Evolutionary conservation across 352 stramenopile genomes (phyloP).

Genomic region (Phytophthora foliorum): DNA sequence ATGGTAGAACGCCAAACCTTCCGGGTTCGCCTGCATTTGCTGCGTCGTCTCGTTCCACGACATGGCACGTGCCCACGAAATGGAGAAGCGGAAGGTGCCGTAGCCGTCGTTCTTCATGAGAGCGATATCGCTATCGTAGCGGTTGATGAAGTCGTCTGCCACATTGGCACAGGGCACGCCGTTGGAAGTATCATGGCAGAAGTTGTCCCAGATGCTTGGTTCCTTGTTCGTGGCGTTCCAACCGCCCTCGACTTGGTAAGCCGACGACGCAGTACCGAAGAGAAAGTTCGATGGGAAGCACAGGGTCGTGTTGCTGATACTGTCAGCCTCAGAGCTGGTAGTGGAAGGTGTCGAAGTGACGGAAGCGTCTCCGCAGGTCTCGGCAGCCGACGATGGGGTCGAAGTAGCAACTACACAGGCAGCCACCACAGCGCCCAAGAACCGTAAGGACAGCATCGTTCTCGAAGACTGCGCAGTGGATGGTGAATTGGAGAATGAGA

Average conservation of each 20-base stretch:
- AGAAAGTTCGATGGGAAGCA: slow-evolving; percentile 84
- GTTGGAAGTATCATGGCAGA: slow-evolving; percentile 70
- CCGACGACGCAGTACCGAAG: slow-evolving; percentile 90
- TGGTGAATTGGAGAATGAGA: slow-evolving; percentile 18
- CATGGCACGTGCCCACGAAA: slow-evolving; percentile 92
- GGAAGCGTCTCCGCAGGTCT: slow-evolving; percentile 18
- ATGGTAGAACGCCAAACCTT: slow-evolving; percentile 95
- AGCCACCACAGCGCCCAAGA: not conserved
- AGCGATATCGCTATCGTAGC: slow-evolving; percentile 90
- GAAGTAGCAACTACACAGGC: not conserved
- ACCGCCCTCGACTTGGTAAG: slow-evolving; percentile 95
- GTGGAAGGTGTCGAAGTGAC: slow-evolving; percentile 2
- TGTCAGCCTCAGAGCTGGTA: slow-evolving; percentile 12
- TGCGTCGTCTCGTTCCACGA: slow-evolving; percentile 69
- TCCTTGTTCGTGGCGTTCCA: slow-evolving; percentile 83
- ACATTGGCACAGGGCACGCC: slow-evolving; percentile 88
- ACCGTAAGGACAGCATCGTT: slow-evolving; percentile 14
- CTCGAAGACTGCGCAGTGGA: slow-evolving; percentile 1
- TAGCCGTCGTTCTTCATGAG: slow-evolving; percentile 93
- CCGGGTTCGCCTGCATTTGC: slow-evolving; percentile 69
- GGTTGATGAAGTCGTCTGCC: slow-evolving; percentile 94
- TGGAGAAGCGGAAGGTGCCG: slow-evolving; percentile 91
- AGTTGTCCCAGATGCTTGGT: slow-evolving; percentile 95
- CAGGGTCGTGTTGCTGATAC: slow-evolving; percentile 15
- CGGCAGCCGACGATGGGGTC: not conserved